Base-by-base conservation (phyloP, 176 grass and related monocot species). In the Carex scoparia region DNA sequence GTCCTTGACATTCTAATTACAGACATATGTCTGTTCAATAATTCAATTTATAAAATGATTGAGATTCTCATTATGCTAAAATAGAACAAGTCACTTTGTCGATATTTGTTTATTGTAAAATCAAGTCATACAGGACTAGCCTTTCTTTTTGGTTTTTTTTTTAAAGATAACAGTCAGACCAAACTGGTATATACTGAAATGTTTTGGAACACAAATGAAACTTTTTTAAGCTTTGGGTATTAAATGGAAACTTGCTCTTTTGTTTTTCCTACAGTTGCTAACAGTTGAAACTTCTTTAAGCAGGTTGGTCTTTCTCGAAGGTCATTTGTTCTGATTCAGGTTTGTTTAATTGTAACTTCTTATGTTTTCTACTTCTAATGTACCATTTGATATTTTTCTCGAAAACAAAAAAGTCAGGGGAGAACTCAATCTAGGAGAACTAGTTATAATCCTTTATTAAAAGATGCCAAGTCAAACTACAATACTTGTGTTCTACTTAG, bases 271-370 rank as follows among this genome's bases (percentile, higher is more conserved):
- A 35, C 23, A 78, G 27, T 78, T 18, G 27, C 51, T 78, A 78
- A 78, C 16, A 33, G 13, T 57, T 57, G 51, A 56, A 57, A 78
- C 57, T 76, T 55, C 27, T 23, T 94, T 53, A 82, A 86, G 72
- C 86, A 98, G 95, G 93, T 93, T 64, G 95, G 95, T 81, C 95
- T 98, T 84, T 98, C 95, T 4, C 93, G 93, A 68, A 93, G 95
- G 77, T 91, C 91, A 53, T 98, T 98, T 92, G 93, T 98, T 85
- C 93, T 98, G 60, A 98, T 98, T 84, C 95, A 98, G 91, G 91
- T 98, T 18, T 30, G 81, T 61, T 71, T 18, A 35, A 72, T 69
- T 71, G 38, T 83, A 55, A 4, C 77, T 46, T 18, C 28, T 15
- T 71, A 77, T n/a, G 28, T 84, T 86, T 81, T 85, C 49, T 86